Evolutionary conservation across 2,329 filamentous ascomycete genomes (phyloP).

Genomic region (Pleurostoma richardsiae): DNA sequence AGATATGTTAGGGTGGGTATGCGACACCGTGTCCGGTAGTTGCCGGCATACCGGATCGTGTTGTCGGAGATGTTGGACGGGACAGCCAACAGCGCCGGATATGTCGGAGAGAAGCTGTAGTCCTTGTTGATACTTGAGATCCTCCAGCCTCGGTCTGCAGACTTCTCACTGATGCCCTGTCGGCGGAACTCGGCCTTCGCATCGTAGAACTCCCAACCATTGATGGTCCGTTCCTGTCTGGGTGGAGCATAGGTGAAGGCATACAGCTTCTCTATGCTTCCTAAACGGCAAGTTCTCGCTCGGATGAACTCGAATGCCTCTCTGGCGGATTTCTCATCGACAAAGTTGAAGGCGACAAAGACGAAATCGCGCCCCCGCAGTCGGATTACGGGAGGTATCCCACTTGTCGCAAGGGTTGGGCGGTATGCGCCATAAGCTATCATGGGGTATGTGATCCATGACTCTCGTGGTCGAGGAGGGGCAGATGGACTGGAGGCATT

Average conservation of each 20-base stretch:
- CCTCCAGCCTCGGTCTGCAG: constrained; percentile 76
- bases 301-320: constrained; percentile 88
- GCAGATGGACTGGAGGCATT: constrained; percentile 1
- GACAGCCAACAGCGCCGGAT: constrained; percentile 79
- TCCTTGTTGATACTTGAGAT: constrained; percentile 86
- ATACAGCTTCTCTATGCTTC: constrained; percentile 81
- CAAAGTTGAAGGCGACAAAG: constrained; percentile 87
- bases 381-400: constrained; percentile 75
- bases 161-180: constrained; percentile 80
- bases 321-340: constrained; percentile 66
- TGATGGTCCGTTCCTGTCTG: constrained; percentile 65
- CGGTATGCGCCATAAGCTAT: constrained; percentile 76
- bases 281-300: constrained; percentile 72
- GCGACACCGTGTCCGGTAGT: constrained; percentile 81
- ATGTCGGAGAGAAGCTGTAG: constrained; percentile 88
- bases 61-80: constrained; percentile 93
- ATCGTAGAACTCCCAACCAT: constrained; percentile 84
- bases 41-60: constrained; percentile 85
- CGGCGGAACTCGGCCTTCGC: constrained; percentile 78
- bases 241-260: constrained; percentile 82
- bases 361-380: constrained; percentile 90
- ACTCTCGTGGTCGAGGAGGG: constrained; percentile 47
- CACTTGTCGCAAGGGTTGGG: constrained; percentile 63
- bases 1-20: constrained; percentile 90
- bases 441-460: constrained; percentile 94